Conservation (phyloP, 208 protist species). For the Acanthamoeba divionensis region DNA sequence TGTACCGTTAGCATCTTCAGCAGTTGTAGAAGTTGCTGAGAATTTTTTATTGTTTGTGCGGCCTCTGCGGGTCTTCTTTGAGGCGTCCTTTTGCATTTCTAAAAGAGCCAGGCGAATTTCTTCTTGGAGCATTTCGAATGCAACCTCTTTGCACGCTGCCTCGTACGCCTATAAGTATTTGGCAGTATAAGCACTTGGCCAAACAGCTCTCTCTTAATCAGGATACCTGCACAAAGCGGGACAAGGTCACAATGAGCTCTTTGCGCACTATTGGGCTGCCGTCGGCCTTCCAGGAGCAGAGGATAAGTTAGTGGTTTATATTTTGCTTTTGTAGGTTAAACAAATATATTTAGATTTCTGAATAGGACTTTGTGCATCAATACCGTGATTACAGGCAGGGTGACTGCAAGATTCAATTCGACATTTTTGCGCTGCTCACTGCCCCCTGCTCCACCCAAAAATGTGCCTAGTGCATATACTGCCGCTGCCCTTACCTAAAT, state of each 20-base stretch:
- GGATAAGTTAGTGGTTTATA: background rate
- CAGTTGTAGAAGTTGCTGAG: no score
- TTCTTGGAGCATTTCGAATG: slow-evolving; percentile 24
- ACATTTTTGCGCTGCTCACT: slow-evolving; percentile 61
- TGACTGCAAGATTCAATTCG: slow-evolving; percentile 62
- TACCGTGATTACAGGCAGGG: slow-evolving; percentile 28
- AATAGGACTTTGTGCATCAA: background rate
- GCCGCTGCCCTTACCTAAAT: slow-evolving; percentile 70
- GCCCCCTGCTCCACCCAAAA: slow-evolving; percentile 63
- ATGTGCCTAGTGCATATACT: slow-evolving; percentile 74
- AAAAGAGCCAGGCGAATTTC: background rate
- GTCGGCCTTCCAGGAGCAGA: no score
- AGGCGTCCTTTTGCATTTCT: background rate
- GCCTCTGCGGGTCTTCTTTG: background rate
- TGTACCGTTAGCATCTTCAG: background rate
- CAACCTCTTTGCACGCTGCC: slow-evolving; percentile 10
- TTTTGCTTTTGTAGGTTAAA: background rate
- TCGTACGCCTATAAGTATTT: no score
- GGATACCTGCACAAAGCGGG: slow-evolving; percentile 53
- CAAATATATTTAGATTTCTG: background rate
- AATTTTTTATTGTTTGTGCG: background rate
- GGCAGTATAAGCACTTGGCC: no score
- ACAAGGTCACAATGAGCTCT: slow-evolving; percentile 71
- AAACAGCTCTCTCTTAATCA: no score
- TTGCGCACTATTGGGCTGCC: slow-evolving; percentile 71